Percentiles rank a stretch among this genome's conserved stretches.
Conservation (phyloP, 495 filamentous ascomycete genomes). For the Pyronema omphalodes region DNA sequence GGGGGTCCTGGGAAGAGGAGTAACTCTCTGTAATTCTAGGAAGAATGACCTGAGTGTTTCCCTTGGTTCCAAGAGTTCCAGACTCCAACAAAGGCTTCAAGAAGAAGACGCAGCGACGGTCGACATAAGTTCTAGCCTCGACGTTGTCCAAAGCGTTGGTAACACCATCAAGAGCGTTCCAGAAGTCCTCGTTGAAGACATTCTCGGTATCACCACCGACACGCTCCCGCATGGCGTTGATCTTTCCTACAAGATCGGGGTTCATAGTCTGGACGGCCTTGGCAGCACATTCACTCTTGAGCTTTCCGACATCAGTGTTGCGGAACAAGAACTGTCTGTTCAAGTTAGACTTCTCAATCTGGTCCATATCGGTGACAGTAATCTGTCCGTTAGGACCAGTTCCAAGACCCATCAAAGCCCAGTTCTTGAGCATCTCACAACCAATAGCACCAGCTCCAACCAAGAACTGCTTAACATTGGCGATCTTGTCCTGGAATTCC, state of each 20-base stretch:
- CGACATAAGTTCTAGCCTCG: conserved; percentile 91
- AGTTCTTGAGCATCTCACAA: conserved; percentile 98
- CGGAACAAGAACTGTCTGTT: conserved; percentile 97
- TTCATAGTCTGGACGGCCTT: conserved; percentile 86
- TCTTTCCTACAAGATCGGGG: conserved; percentile 69
- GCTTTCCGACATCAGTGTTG: conserved; percentile 77
- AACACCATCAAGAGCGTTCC: conserved; percentile 73
- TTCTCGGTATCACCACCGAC: conserved; percentile 87
- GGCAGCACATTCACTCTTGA: conserved; percentile 94
- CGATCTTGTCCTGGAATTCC: conserved; percentile 83
- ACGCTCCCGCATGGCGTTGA: conserved; percentile 67
- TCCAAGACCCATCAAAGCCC: conserved; percentile 94
- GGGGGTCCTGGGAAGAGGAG: conserved; percentile 94
- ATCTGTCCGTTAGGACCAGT: conserved; percentile 79
- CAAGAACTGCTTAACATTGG: conserved; percentile 76
- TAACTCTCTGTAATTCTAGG: conserved; percentile 89
- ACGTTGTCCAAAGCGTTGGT: conserved; percentile 98
- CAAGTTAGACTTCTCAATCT: conserved; percentile 97
- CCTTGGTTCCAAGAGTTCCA: conserved; percentile 94
- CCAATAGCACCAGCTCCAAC: conserved; percentile 96
- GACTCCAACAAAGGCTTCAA: conserved; percentile 89
- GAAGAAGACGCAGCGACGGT: conserved; percentile 97
- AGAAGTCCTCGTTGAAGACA: conserved; percentile 89
- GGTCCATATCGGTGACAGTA: conserved; percentile 89
- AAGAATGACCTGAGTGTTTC: conserved; percentile 90